phyloP scores from a whole-genome alignment of 495 filamentous ascomycete genomes.

The Penicillium pulvis region DNA sequence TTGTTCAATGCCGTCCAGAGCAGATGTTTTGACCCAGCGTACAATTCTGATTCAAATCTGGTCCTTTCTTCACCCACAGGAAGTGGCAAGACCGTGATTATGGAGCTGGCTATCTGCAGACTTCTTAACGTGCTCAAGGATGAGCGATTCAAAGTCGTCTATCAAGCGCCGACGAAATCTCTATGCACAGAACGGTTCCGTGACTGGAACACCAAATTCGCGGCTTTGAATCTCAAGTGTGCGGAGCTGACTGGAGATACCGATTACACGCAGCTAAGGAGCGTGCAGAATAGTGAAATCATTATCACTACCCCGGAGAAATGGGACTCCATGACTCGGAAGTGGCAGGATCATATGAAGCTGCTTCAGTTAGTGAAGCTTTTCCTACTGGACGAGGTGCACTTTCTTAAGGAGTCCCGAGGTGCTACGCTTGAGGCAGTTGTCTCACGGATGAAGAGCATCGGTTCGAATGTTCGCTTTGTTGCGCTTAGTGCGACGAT shows the following conservation, averaged over 20 bases:
- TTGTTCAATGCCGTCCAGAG: conserved; percentile 94
- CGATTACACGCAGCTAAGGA: conserved; percentile 68
- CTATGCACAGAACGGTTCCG: conserved; percentile 80
- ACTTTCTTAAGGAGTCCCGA: conserved; percentile 86
- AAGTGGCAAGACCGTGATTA: conserved; percentile 88
- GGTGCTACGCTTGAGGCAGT: conserved; percentile 95
- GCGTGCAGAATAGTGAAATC: conserved; percentile 79
- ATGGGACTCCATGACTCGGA: conserved; percentile 96
- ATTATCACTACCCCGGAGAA: conserved; percentile 98
- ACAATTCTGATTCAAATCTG: conserved; percentile 76
- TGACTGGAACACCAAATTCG: conserved; percentile 89
- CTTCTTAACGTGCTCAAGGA: conserved; percentile 62
- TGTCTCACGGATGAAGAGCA: conserved; percentile 94
- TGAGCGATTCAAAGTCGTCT: conserved; percentile 87
- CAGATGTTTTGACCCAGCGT: conserved; percentile 75
- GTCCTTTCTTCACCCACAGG: conserved; percentile 91
- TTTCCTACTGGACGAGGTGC: conserved; percentile 95
- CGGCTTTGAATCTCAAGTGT: conserved; percentile 70
- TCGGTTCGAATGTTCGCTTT: conserved; percentile 84
- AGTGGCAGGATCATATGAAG: conserved; percentile 88
- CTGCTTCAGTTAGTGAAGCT: conserved; percentile 85
- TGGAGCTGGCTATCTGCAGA: conserved; percentile 90
- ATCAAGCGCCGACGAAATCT: conserved; percentile 93
- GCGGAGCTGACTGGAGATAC: conserved; percentile 94
- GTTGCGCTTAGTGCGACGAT: conserved; percentile 91